phyloP scores from a whole-genome alignment of 306 rosid genomes.

The Echinosophora koreensis region DNA sequence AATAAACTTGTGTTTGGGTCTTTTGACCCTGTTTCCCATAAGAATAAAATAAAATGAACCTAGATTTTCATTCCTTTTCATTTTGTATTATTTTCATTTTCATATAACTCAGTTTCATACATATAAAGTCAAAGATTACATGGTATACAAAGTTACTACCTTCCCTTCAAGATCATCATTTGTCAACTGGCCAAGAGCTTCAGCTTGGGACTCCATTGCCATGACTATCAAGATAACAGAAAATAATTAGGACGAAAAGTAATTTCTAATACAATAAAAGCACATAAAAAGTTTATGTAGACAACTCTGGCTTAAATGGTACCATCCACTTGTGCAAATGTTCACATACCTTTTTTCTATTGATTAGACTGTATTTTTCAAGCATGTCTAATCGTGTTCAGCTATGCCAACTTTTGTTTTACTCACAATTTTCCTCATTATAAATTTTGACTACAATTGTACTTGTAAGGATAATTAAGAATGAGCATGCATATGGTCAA shows the following conservation, averaged over 20 bases:
- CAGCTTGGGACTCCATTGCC: conserved; percentile 98
- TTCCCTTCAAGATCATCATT: conserved; percentile 91
- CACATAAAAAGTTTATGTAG: background rate
- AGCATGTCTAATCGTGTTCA: conserved; percentile 31
- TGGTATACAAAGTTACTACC: conserved; percentile 56
- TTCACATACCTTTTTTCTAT: background rate
- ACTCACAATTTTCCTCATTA: conserved; percentile 7
- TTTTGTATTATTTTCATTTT: conserved; percentile 54
- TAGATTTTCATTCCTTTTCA: conserved; percentile 24
- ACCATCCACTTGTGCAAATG: conserved; percentile 9
- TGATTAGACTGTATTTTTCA: conserved; percentile 4
- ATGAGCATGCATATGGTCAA: conserved; percentile 35
- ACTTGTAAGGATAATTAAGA: conserved; percentile 24
- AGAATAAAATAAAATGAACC: conserved; percentile 28
- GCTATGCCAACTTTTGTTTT: conserved; percentile 9
- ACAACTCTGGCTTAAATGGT: too few relatives aligned
- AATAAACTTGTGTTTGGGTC: conserved; percentile 4
- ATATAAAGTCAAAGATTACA: conserved; percentile 20
- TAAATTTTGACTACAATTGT: conserved; percentile 24
- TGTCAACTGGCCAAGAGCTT: conserved; percentile 96
- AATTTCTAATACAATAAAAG: conserved; percentile 23
- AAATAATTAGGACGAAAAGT: conserved; percentile 34
- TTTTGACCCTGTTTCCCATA: background rate
- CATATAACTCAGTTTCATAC: conserved; percentile 48
- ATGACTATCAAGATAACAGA: conserved; percentile 61